Conservation (phyloP, 108 stramenopile species). For the Skeletonema costatum region DNA sequence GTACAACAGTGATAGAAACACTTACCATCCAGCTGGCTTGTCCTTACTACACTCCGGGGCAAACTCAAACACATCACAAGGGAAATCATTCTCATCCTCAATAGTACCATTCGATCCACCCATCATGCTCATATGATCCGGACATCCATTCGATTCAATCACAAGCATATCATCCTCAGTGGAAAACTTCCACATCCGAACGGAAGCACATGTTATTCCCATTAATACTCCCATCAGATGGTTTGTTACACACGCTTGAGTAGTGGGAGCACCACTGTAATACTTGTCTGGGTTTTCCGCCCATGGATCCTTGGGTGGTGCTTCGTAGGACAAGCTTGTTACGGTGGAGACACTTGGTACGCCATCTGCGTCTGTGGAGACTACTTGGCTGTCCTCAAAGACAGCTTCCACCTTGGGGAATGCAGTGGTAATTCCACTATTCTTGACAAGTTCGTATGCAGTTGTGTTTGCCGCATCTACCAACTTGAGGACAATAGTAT, state of each 20-base stretch:
- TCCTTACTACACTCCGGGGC: not conserved
- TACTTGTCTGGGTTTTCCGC: not conserved
- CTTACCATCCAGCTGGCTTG: not conserved
- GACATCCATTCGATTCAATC: slow-evolving; percentile 27
- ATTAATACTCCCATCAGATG: not conserved
- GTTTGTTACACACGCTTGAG: not conserved
- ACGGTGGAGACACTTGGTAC: not conserved
- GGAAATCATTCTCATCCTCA: not conserved
- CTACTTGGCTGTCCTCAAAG: not conserved
- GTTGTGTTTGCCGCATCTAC: not conserved
- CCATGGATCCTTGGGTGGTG: not conserved
- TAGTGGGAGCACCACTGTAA: not conserved
- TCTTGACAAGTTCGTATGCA: not conserved
- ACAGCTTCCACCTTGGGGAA: not conserved
- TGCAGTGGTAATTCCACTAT: not conserved
- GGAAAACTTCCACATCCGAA: slow-evolving; percentile 23
- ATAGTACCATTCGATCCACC: slow-evolving; percentile 21
- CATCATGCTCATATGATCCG: slow-evolving; percentile 25
- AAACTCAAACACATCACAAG: not conserved
- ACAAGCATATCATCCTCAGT: slow-evolving; percentile 1
- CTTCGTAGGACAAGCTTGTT: not conserved
- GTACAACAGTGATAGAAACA: not conserved
- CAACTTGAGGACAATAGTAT: not conserved
- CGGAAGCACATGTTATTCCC: slow-evolving; percentile 27
- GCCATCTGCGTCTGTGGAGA: not conserved